Evolutionary conservation across 2,329 filamentous ascomycete species (phyloP), one percentile per base, ranked within the genome.

Genomic region (Moelleriella libera): DNA sequence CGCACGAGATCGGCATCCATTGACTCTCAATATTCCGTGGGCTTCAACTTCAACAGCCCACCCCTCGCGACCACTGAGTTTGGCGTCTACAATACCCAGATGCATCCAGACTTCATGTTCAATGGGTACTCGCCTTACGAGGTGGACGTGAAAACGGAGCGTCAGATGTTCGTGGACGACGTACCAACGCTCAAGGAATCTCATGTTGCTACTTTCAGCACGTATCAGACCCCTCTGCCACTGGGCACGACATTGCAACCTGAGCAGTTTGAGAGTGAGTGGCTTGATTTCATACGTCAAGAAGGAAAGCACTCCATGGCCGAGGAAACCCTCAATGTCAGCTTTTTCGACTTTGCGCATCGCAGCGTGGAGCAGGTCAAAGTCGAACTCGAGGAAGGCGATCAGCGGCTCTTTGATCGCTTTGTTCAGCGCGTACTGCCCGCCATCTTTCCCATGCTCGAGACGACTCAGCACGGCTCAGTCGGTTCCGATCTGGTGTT

Each of bases 81-180:
- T 68, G 78, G 73, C 57, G 75, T 70, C 60, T 85, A 83, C 68
- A 77, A 72, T 54, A 67, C 69, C 14, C 74, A 76, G 68, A 76
- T 83, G 66, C 83, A 76, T 54, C 68, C 72, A 10, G 75, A 84
- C 62, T 65, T 78, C 59, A 71, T 76, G 65, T 74, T 75, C 50
- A 63, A 63, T 52, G 69, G 76, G 53, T 84, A 76, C 63, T 78
- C 83, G 21, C 88, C 89, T 0, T 96, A 94, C 62, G 90, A 96
- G 66, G 82, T 96, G 51, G 90, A 96, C 63, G 85, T 97, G 70
- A 94, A 90, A 75, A 96, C 89, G 1, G 90, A 96, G 69, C 78
- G 87, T 53, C 88, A 96, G 57, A 88, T 94, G 72, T 95, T 86
- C 64, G 82, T 96, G 65, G 88, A 96, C 58, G 86, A 96, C 61